phyloP scores from a whole-genome alignment of 2,329 filamentous ascomycete species.

The Didymella glomerata region DNA sequence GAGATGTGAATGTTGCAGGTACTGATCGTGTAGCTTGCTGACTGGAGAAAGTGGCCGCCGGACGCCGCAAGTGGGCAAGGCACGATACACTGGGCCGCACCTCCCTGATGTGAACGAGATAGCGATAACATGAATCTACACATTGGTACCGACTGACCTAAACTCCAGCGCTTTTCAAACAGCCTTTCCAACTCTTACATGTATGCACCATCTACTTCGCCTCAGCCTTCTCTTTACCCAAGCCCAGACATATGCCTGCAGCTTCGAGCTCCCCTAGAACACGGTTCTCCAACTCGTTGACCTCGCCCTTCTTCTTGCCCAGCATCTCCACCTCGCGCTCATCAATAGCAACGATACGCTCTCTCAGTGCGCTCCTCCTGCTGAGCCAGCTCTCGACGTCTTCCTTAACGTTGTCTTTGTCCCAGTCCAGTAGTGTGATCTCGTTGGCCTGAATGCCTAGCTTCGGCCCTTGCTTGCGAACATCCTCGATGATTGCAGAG shows the following conservation, averaged over 20 bases:
- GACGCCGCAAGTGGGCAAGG: too few relatives aligned
- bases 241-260: constrained; percentile 49
- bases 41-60: too few relatives aligned
- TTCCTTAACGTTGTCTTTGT: constrained; percentile 74
- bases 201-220: constrained; percentile 10
- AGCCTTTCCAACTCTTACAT: background rate
- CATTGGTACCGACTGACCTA: background rate
- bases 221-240: constrained; percentile 29
- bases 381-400: constrained; percentile 85
- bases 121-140: constrained; percentile 7
- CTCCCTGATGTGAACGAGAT: background rate
- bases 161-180: constrained; percentile 13
- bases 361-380: constrained; percentile 71
- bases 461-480: constrained; percentile 60
- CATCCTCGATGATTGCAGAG: constrained; percentile 72
- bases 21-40: too few relatives aligned
- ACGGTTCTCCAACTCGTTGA: constrained; percentile 76
- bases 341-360: constrained; percentile 76
- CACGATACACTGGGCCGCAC: too few relatives aligned
- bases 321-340: constrained; percentile 74
- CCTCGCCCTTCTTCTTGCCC: constrained; percentile 46
- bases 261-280: constrained; percentile 61
- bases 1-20: too few relatives aligned
- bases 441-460: constrained; percentile 65
- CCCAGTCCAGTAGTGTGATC: constrained; percentile 78